phyloP scores from a whole-genome alignment of 345 rosid species.

The Gossypium longicalyx region DNA sequence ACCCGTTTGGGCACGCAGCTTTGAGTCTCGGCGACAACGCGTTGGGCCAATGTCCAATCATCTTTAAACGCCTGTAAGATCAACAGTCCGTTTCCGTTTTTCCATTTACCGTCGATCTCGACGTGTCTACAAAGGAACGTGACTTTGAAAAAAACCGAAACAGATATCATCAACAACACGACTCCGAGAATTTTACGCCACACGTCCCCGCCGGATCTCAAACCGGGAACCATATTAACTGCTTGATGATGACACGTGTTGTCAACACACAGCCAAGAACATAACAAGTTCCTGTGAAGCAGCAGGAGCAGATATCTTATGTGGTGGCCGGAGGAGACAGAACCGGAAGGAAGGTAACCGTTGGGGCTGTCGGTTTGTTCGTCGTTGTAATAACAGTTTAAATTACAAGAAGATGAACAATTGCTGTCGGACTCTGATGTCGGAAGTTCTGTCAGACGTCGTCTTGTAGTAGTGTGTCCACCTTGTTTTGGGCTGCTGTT shows the following conservation, averaged over 20 bases:
- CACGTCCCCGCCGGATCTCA: conserved; percentile 46
- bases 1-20: conserved; percentile 47
- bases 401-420: conserved; percentile 24
- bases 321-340: conserved; percentile 25
- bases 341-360: conserved; percentile 18
- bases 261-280: conserved; percentile 35
- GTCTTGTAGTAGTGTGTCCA: conserved; percentile 52
- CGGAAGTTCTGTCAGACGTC: conserved; percentile 45
- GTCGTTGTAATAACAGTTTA: conserved; percentile 29
- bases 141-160: conserved; percentile 55
- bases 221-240: conserved; percentile 37
- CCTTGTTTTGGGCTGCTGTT: conserved; percentile 45
- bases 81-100: conserved; percentile 29
- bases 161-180: conserved; percentile 44
- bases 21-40: conserved; percentile 34
- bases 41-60: conserved; percentile 58
- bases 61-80: conserved; percentile 48
- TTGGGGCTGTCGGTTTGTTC: conserved; percentile 31
- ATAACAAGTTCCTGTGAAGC: conserved; percentile 32
- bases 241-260: conserved; percentile 38
- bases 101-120: conserved; percentile 24
- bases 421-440: conserved; percentile 2
- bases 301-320: conserved; percentile 32
- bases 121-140: conserved; percentile 39
- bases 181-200: conserved; percentile 46